Base-by-base conservation (phyloP, 2,329 filamentous ascomycete species). In the Juglanconis oblonga region DNA sequence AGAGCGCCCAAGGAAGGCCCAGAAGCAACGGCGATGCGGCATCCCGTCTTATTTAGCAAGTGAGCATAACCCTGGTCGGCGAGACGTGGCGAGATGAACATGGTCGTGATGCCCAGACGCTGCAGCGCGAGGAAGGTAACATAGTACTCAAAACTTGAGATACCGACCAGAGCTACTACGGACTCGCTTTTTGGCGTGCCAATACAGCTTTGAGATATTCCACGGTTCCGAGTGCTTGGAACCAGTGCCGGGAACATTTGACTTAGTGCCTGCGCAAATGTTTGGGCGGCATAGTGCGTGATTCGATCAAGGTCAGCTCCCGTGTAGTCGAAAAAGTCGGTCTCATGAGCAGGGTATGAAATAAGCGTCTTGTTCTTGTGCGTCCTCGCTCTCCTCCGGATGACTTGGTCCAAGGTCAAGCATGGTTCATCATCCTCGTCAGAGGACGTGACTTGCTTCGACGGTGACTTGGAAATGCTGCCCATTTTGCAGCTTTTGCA, bases 101-200 rank as follows among this genome's bases (percentile, higher is more conserved):
- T 31, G 10, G 55, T 57, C 0, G 47, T 51, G 3, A 57, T 57
- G 33, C 55, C 55, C 35, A 57, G 55, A 6, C 55, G 55, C 35
- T 57, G 55, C 3, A 57, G 45, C 40, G 55, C 38, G 33, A 57
- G 38, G 10, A 57, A 57, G 14, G 55, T 57, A 38, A 57, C n/a
- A 17, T 57, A 57, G 17, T 57, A 57, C 55, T 57, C 48, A 33
- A 57, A 17, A 32, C 55, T 57, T 24, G 55, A 57, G 35, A 57
- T 57, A 5, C 55, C 55, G 6, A 52, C 36, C 24, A 57, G 40
- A 33, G 55, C 47, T 29, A 57, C 55, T 3, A 40, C 47, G n/a
- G 35, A n/a, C 11, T 36, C 42, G 4, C 44, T 47, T 17, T n/a
- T 17, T 4, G 13, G 4, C 14, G 14, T 17, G 38, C 6, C 38